A percentile compares a stretch with the other conserved stretches of the same genome.
Conservation (phyloP, 73 alveolate species). For the Paraurostyla sp. region DNA sequence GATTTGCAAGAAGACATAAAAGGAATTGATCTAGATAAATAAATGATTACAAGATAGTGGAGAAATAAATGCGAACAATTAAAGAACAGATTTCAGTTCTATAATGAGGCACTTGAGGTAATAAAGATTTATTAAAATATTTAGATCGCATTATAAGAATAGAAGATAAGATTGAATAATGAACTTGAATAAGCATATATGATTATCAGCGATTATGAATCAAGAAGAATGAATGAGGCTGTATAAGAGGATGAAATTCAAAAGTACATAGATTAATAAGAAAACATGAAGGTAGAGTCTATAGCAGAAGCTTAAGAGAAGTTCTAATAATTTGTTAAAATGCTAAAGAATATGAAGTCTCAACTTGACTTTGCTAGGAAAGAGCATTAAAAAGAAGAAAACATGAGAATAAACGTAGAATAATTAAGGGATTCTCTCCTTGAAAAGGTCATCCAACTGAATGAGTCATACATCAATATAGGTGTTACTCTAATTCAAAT, state of each 20-base stretch:
- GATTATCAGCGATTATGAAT: neutral
- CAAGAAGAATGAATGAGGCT: neutral
- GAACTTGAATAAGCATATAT: neutral
- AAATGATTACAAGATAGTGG: neutral
- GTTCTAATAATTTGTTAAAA: neutral
- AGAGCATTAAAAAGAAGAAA: neutral
- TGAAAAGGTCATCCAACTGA: neutral
- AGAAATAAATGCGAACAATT: neutral
- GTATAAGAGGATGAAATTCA: neutral
- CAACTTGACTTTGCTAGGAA: neutral
- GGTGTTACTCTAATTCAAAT: neutral
- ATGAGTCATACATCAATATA: neutral
- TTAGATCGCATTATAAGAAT: neutral
- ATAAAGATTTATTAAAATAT: neutral
- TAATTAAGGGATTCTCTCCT: neutral
- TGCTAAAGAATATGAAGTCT: neutral
- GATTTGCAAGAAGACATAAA: constrained; percentile 1
- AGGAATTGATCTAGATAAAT: neutral
- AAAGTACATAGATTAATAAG: neutral
- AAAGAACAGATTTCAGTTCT: neutral
- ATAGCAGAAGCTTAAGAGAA: neutral
- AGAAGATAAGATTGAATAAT: neutral
- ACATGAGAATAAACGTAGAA: neutral
- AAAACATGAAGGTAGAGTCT: neutral
- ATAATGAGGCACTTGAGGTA: neutral